Evolutionary conservation across 768 basidiomycete species (phyloP).

Genomic region (Galerina sulciceps): DNA sequence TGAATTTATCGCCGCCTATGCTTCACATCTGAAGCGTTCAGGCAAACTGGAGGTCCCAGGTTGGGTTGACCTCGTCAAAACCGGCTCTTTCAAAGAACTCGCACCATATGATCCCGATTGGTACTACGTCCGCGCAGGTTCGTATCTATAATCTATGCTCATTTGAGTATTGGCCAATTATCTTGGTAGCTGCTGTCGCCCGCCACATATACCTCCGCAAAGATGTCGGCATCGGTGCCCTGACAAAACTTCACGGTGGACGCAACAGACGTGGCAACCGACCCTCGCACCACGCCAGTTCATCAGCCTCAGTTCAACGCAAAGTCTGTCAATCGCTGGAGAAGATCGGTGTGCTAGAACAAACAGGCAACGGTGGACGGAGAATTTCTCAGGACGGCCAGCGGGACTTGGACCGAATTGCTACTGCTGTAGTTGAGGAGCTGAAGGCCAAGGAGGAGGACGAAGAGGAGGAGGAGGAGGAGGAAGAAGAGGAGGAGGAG

Average conservation of each 20-base stretch:
- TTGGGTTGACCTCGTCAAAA: slow-evolving; percentile 99
- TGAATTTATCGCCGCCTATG: slow-evolving; percentile 91
- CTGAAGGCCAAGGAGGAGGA: slow-evolving; percentile 75
- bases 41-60: slow-evolving; percentile 99
- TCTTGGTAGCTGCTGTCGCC: slow-evolving; percentile 81
- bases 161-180: slow-evolving; percentile 4
- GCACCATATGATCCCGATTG: slow-evolving; percentile 99
- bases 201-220: slow-evolving; percentile 99
- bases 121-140: slow-evolving; percentile 99
- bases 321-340: slow-evolving; percentile 96
- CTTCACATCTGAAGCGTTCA: slow-evolving; percentile 95
- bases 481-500: slow-evolving; percentile 62
- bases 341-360: slow-evolving; percentile 98
- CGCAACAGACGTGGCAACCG: slow-evolving; percentile 96
- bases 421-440: slow-evolving; percentile 85
- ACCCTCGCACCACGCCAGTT: slow-evolving; percentile 90
- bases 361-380: slow-evolving; percentile 91
- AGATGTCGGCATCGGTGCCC: slow-evolving; percentile 91
- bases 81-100: slow-evolving; percentile 95
- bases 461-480: slow-evolving; percentile 75
- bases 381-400: slow-evolving; percentile 97
- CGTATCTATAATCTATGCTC: slow-evolving; percentile 32
- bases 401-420: slow-evolving; percentile 93
- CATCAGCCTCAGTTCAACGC: slow-evolving; percentile 88
- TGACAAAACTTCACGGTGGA: slow-evolving; percentile 96